A percentile compares a stretch with the other conserved stretches of the same genome.
Conservation (phyloP, 148 eudicot genomes). For the Linanthus parryae region DNA sequence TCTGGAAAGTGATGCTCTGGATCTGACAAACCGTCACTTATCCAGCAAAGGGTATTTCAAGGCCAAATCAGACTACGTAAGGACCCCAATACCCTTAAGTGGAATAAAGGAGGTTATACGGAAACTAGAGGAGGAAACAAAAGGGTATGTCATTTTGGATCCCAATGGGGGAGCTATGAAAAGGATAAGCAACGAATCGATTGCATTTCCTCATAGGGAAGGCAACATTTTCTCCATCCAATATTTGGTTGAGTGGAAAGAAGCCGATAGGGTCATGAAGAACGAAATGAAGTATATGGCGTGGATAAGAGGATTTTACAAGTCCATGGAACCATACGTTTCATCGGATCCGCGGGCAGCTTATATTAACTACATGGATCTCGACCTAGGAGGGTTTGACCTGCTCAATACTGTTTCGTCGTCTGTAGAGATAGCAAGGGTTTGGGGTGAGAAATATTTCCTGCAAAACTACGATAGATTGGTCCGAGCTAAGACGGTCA, state of each 20-base stretch:
- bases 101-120: conserved; percentile 21
- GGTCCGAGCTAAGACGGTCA: conserved; percentile 38
- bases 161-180: conserved; percentile 46
- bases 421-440: conserved; percentile 33
- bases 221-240: conserved; percentile 33
- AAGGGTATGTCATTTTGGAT: conserved; percentile 35
- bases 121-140: conserved; percentile 37
- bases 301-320: conserved; percentile 40
- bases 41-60: conserved; percentile 26
- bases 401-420: conserved; percentile 1
- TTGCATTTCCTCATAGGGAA: conserved; percentile 44
- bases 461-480: conserved; percentile 42
- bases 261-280: conserved; percentile 19
- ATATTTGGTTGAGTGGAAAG: conserved; percentile 35
- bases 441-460: conserved; percentile 53
- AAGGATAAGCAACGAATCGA: conserved; percentile 24
- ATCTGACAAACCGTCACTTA: conserved; percentile 20
- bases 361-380: conserved; percentile 38
- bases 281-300: conserved; percentile 19
- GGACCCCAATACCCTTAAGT: conserved; percentile 13
- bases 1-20: conserved; percentile 11
- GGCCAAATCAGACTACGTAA: conserved; percentile 47
- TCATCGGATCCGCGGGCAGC: conserved; percentile 43
- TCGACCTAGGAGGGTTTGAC: conserved; percentile 35
- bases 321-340: conserved; percentile 40